Conservation (phyloP, 148 eudicot genomes). For the Rhododendron vialii region DNA sequence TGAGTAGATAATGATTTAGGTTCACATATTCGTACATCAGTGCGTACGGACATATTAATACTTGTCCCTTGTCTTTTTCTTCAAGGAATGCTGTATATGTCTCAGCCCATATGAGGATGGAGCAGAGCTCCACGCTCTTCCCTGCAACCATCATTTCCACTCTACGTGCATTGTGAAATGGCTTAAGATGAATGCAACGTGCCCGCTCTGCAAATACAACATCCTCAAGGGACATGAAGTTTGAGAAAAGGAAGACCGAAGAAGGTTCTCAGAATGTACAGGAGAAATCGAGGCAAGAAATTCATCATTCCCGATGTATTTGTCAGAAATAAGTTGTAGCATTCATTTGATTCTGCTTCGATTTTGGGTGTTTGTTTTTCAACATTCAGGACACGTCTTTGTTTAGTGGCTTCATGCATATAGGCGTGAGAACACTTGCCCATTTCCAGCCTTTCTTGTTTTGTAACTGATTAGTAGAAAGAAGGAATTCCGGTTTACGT, state of each 20-base stretch:
- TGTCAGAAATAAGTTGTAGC: constrained; percentile 4
- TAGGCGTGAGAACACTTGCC: background rate
- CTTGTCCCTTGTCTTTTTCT: background rate
- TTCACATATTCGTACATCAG: background rate
- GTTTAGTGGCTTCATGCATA: background rate
- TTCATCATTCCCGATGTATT: background rate
- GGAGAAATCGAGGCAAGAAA: constrained; percentile 8
- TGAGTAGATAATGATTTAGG: background rate
- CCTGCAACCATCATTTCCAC: constrained; percentile 90
- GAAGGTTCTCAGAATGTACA: constrained; percentile 7
- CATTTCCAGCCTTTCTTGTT: background rate
- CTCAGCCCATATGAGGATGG: constrained; percentile 79
- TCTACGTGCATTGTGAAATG: constrained; percentile 81
- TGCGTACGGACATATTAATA: background rate
- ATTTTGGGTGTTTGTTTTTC: constrained; percentile 2
- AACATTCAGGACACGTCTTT: background rate
- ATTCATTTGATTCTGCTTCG: constrained; percentile 11
- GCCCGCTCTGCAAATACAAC: constrained; percentile 97
- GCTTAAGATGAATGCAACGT: constrained; percentile 97
- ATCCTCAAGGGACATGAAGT: constrained; percentile 82
- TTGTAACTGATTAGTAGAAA: background rate
- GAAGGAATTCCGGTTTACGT: background rate
- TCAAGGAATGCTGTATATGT: constrained; percentile 92
- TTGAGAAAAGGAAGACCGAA: constrained; percentile 12
- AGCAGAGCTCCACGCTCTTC: constrained; percentile 72